Evolutionary conservation across 768 basidiomycete species (phyloP), one percentile per base, ranked within the genome.

Genomic region (Agaricus sinodeliciosus): DNA sequence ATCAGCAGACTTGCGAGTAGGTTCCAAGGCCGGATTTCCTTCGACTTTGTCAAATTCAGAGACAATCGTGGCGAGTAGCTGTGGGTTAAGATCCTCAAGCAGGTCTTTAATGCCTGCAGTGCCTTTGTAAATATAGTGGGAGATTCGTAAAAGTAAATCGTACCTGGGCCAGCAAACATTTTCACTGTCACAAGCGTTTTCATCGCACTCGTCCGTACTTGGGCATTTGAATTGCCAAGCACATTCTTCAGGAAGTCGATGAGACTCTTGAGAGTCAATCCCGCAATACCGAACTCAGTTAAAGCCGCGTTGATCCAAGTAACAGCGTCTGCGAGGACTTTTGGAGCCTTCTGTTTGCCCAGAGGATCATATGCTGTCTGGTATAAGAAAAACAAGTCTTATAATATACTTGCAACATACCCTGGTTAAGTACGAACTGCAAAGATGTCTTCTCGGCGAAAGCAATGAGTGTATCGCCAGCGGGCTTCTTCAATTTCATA

Each of bases 321-420:
- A 43, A 94, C 68, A 2, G 94, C 85, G 64, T 99, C 96, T 0
- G 94, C 91, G 31, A 97, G 77, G 40, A 93, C 91, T 69, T 98
- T 99, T 0, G 96, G 95, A 3, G 96, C 95, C 65, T 99, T 99
- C 65, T 94, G 93, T 68, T 94, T 96, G 26, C 81, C 80, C 61
- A 99, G 71, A 0, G 95, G 88, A 19, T 97, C 96, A 63, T 96
- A 99, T 0, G 84, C 96, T 96, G 55, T 53, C 45, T 34, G 40
- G 51, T 16, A 45, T 41, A 44, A 58, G 44, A 36, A 18, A 35
- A 11, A n/a, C n/a, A 37, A 26, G 40, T 26, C 22, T 41, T 41
- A 26, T 15, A 28, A 31, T 37, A 9, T 49, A 18, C 63, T 5
- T 19, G 4, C 16, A 11, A 31, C 78, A 48, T 60, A 94, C 96